Percentiles rank a stretch among this genome's conserved stretches.
Evolutionary conservation across 176 grass and related monocot species (phyloP).

Genomic region (Phyllostachys edulis): DNA sequence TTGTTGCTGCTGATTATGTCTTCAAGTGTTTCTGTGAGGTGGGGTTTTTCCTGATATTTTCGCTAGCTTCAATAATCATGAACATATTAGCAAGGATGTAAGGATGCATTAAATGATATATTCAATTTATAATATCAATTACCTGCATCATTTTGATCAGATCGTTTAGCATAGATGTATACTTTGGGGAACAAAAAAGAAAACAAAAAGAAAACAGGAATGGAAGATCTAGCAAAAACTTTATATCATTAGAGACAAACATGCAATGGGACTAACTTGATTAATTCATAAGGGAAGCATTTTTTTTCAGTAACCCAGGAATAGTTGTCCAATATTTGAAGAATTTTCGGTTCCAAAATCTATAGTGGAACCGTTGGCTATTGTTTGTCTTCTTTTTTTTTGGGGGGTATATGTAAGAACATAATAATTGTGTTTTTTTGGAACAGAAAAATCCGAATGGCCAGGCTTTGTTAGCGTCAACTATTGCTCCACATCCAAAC

Average conservation of each 20-base stretch:
- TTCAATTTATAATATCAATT: neutral
- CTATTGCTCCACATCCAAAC: constrained; percentile 59
- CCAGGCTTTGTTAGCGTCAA: constrained; percentile 89
- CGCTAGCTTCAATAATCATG: neutral
- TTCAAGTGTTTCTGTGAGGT: constrained; percentile 98
- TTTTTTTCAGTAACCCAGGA: neutral
- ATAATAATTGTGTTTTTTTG: constrained; percentile 32
- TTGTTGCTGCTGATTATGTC: constrained; percentile 90
- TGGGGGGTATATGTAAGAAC: neutral
- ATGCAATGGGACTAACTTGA: neutral
- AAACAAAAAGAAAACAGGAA: neutral
- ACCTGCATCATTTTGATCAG: constrained; percentile 8
- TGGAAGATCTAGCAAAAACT: neutral
- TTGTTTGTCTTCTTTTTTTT: neutral
- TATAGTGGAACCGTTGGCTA: neutral
- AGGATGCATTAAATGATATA: neutral
- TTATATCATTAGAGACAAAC: neutral
- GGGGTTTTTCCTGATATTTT: constrained; percentile 28
- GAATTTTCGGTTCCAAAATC: constrained; percentile 10
- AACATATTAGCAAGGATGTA: constrained; percentile 8
- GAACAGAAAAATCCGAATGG: constrained; percentile 82
- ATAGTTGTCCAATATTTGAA: neutral
- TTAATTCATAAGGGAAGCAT: neutral
- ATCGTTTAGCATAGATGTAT: neutral
- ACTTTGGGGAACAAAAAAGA: neutral